Evolutionary conservation across 2,329 filamentous ascomycete genomes (phyloP), one percentile per base, ranked within the genome.

Genomic region (Colletotrichum liriopes): DNA sequence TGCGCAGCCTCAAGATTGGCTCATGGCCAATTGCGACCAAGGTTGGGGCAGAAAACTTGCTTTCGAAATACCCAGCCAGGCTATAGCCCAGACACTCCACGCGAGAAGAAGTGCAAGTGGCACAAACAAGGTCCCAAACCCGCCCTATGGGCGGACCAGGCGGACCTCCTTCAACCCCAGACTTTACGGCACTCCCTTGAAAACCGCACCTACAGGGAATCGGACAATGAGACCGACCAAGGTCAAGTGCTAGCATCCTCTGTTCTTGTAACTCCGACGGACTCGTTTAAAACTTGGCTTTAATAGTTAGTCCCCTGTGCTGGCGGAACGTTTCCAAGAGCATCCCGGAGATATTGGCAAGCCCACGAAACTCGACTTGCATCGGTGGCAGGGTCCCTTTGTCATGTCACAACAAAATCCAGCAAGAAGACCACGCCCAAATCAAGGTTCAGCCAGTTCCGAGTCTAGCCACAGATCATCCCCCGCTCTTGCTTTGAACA

Each of bases 381-480:
- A 49, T 55, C 41, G 39, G 14, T 56, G 29, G 47, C 54, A 45
- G 29, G 29, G 29, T 32, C 29, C 29, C 29, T 32, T 32, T 32
- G 29, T 32, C 29, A 32, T 43, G 8, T 29, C 4, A 39, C 35
- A 20, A 14, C 41, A 41, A 41, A 14, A 66, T n/a, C 43, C 43
- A 29, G 41, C 41, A 23, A 16, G 35, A 18, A 49, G 45, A 1
- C 51, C 54, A 7, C 29, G 18, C 14, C 4, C 20, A 47, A 20
- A 51, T 56, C 23, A 71, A 71, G 56, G 62, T 67, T 71, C 55
- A 54, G 37, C 23, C 47, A 62, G 55, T 51, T 49, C 41, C 41
- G 29, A 39, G 18, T 61, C 29, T 55, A 39, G 64, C 55, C 63
- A 37, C 64, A 61, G 68, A 71, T 71, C 63, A 51, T 51, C 63